phyloP scores from a whole-genome alignment of 331 rosid species.

The Pyrus hybrid region DNA sequence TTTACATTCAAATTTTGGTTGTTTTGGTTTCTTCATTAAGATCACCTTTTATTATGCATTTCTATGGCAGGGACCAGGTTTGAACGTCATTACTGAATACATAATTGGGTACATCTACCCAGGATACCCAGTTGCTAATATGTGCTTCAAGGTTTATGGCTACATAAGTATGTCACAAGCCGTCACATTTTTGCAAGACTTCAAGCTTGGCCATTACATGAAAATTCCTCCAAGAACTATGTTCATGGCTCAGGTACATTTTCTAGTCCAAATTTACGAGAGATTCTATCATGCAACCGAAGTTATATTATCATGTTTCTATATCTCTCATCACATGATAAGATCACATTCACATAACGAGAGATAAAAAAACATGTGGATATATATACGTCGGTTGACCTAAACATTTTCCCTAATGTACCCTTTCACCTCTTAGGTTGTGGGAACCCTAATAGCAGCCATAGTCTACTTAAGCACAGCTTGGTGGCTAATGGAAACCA shows the following conservation, averaged over 20 bases:
- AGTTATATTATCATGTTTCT: not conserved
- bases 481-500: conserved; percentile 91
- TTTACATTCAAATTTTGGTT: too few species aligned
- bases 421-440: conserved; percentile 29
- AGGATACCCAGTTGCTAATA: conserved; percentile 91
- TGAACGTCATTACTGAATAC: conserved; percentile 81
- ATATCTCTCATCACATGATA: not conserved
- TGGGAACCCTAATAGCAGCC: conserved; percentile 64
- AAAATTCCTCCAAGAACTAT: conserved; percentile 88
- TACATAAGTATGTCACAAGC: conserved; percentile 91
- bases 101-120: conserved; percentile 87
- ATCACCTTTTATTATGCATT: not conserved
- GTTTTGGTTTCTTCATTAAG: not conserved
- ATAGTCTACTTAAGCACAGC: conserved; percentile 68
- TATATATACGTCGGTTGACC: not conserved
- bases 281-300: not conserved
- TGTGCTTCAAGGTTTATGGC: conserved; percentile 96
- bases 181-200: conserved; percentile 76
- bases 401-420: too few species aligned
- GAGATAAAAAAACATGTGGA: not conserved
- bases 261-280: not conserved
- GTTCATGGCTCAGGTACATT: conserved; percentile 90
- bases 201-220: conserved; percentile 97
- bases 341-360: not conserved
- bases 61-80: conserved; percentile 55